Evolutionary conservation across 192 early-diverging fungal species (phyloP), one percentile per base, ranked within the genome.

Genomic region (Chytriomyces sp.): DNA sequence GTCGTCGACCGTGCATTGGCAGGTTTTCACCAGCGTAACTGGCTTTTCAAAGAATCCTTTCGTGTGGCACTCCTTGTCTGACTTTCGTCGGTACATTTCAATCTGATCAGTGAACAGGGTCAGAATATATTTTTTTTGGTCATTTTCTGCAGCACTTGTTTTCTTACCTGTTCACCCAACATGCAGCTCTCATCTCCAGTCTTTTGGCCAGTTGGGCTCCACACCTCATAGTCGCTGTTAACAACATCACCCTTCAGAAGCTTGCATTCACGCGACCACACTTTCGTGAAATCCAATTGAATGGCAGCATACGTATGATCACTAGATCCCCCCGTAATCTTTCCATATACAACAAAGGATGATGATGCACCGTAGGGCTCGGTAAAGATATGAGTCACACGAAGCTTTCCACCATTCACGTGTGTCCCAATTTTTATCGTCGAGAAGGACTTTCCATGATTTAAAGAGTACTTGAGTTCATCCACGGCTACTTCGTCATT

Each of bases 221-320:
- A 94, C 45, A 77, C 79, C 77, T 94, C 93, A 81, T 90, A 94
- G 76, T 96, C 94, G 48, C 81, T 84, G 44, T 80, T 72, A 20
- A 67, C 77, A 9, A 82, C 81, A 76, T 97, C 85, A 16, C 75
- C 72, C 50, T 89, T 85, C 26, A 90, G 81, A 26, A 85, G 76
- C 35, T 80, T 75, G 81, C 96, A 98, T 62, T 91, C 85, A 7
- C 91, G 86, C 61, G 82, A 59, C 79, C 85, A 92, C 8, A 91
- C 76, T 0, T 85, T 76, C 6, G 78, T 66, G 75, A 98, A 92
- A 67, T 98, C 95, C 26, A 96, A 59, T 7, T 92, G 85, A 16
- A 95, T 61, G 8, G 77, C 81, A 9, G 75, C 79, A 18, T 46
- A 67, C 23, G 71, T 48, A 16, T 67, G 72, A 13, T 75, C 73